Conservation (phyloP, 2,329 filamentous ascomycete species). For the Fusarium napiforme region DNA sequence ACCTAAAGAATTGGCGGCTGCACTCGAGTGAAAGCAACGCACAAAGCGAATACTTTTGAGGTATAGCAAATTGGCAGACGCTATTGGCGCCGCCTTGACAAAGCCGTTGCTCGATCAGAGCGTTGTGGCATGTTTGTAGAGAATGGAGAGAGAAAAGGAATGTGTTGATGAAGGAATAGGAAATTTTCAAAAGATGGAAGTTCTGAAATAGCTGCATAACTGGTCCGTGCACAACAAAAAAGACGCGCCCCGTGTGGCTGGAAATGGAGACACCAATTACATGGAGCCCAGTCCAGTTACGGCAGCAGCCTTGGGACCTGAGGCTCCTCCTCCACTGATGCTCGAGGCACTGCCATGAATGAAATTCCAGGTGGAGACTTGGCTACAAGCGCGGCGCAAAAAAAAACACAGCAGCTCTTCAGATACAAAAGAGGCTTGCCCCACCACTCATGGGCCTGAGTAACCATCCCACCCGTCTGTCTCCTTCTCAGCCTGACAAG, state of each 20-base stretch:
- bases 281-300: not conserved
- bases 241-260: slow-evolving; percentile 30
- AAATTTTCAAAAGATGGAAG: slow-evolving; percentile 38
- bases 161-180: slow-evolving; percentile 40
- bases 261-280: not conserved
- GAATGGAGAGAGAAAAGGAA: slow-evolving; percentile 1
- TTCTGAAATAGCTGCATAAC: slow-evolving; percentile 38
- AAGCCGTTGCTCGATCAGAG: not conserved
- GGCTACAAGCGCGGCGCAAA: slow-evolving; percentile 26
- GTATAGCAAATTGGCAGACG: slow-evolving; percentile 18
- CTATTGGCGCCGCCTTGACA: not conserved
- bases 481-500: slow-evolving; percentile 24
- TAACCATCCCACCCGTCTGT: slow-evolving; percentile 43
- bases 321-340: slow-evolving; percentile 15
- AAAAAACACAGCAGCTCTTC: slow-evolving; percentile 23
- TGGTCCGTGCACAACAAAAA: slow-evolving; percentile 38
- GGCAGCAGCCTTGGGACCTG: slow-evolving; percentile 8
- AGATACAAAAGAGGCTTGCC: slow-evolving; percentile 47
- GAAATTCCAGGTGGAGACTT: slow-evolving; percentile 22
- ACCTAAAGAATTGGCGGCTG: slow-evolving; percentile 25
- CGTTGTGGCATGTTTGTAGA: slow-evolving; percentile 7
- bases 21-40: not conserved
- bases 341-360: not conserved
- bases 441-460: slow-evolving; percentile 45
- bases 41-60: not conserved